Conservation (phyloP, 768 basidiomycete species). For the Calocybe cyanea region DNA sequence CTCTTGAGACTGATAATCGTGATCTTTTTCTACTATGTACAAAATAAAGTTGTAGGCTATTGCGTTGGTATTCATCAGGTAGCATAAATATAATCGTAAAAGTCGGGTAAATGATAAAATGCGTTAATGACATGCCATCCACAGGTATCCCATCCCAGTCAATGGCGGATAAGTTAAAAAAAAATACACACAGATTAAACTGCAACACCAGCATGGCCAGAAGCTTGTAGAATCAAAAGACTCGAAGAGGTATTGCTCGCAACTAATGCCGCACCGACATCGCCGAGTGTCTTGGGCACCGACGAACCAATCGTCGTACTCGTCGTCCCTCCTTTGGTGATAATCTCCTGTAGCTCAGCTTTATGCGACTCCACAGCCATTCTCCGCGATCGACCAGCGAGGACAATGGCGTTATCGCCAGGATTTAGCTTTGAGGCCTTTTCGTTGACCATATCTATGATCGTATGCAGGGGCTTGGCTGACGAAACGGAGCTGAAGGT, state of each 20-base stretch:
- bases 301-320: constrained; percentile 46
- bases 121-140: no score
- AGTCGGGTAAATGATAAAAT: no score
- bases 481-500: constrained; percentile 52
- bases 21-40: no score
- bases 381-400: constrained; percentile 72
- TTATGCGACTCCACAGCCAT: constrained; percentile 58
- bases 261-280: constrained; percentile 69
- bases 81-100: no score
- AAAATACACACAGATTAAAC: not conserved
- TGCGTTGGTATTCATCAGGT: no score
- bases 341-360: constrained; percentile 52
- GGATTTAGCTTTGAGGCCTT: constrained; percentile 23
- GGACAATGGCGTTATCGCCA: constrained; percentile 53
- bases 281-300: constrained; percentile 70
- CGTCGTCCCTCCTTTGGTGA: constrained; percentile 33
- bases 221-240: constrained; percentile 51
- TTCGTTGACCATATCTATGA: constrained; percentile 41
- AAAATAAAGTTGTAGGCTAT: no score
- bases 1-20: no score
- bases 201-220: not conserved
- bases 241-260: constrained; percentile 46
- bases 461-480: constrained; percentile 50
- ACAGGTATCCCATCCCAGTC: no score
- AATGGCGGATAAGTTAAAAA: not conserved